Evolutionary conservation across 768 basidiomycete species (phyloP).

Genomic region (Mycena albidolilacea): DNA sequence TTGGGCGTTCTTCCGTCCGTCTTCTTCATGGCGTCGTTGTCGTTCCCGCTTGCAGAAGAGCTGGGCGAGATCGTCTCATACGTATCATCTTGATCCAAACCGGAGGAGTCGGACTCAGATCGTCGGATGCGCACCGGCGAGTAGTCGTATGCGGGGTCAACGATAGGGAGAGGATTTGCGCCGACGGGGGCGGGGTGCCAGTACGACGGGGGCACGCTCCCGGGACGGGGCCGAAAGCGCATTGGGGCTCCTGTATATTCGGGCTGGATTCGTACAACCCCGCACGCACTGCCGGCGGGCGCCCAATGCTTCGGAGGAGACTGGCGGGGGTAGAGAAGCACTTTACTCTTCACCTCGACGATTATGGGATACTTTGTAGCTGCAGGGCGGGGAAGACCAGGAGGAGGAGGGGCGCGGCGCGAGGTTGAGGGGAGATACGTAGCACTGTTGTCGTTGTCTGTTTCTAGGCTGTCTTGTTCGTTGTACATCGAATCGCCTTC

Average conservation of each 20-base stretch:
- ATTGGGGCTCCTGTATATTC: not conserved
- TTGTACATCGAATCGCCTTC: slow-evolving; percentile 29
- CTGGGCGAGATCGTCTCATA: slow-evolving; percentile 16
- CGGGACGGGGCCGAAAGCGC: slow-evolving; percentile 30
- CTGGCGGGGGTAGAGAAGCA: not conserved
- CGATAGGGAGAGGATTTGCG: slow-evolving; percentile 13
- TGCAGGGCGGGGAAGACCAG: slow-evolving; percentile 14
- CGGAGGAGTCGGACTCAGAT: not conserved
- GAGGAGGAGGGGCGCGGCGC: not conserved
- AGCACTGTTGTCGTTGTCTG: slow-evolving; percentile 18
- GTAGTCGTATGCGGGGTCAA: not conserved
- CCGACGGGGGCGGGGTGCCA: slow-evolving; percentile 22
- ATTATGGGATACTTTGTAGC: slow-evolving; percentile 24
- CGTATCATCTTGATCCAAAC: slow-evolving; percentile 21
- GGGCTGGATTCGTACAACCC: slow-evolving; percentile 25
- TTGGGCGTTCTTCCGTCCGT: not conserved
- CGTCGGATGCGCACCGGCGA: not conserved
- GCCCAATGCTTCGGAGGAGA: slow-evolving; percentile 11
- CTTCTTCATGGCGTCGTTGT: not conserved
- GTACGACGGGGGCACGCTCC: slow-evolving; percentile 6
- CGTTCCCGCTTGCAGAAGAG: slow-evolving; percentile 16
- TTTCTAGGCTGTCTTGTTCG: slow-evolving; percentile 24
- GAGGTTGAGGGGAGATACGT: not conserved
- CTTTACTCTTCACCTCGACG: slow-evolving; percentile 10
- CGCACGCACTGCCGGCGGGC: slow-evolving; percentile 4